Evolutionary conservation across 352 stramenopile genomes (phyloP).

Genomic region (Phytophthora syringae): DNA sequence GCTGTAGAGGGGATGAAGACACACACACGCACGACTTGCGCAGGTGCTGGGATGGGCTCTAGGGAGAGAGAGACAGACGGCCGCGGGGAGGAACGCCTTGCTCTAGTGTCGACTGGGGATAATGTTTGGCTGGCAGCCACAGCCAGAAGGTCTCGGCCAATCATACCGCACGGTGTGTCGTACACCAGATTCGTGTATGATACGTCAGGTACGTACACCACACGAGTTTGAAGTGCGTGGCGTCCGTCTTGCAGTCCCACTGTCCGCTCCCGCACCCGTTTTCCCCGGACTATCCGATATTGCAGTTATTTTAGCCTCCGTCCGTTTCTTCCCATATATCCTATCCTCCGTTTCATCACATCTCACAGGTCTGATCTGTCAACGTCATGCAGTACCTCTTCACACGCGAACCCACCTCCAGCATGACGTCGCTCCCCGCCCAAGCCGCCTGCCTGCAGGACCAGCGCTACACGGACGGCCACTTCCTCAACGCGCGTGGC

Average conservation of each 20-base stretch:
- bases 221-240: background rate
- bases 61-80: conserved; percentile 4
- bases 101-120: conserved; percentile 11
- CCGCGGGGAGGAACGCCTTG: background rate
- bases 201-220: background rate
- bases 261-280: background rate
- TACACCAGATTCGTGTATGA: background rate
- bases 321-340: background rate
- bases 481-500: conserved; percentile 51
- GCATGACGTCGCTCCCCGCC: conserved; percentile 17
- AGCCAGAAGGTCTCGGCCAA: conserved; percentile 10
- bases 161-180: background rate
- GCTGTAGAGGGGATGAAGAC: background rate
- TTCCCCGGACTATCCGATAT: background rate
- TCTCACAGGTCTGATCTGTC: background rate
- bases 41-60: conserved; percentile 20
- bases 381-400: background rate
- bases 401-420: background rate
- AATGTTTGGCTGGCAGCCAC: conserved; percentile 26
- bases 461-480: conserved; percentile 45
- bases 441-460: conserved; percentile 18
- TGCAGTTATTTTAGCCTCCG: background rate
- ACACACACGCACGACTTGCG: conserved; percentile 41
- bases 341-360: background rate
- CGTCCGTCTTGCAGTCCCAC: background rate